Base-by-base conservation (phyloP, 192 early-diverging fungal species). In the Pilobolus umbonatus region DNA sequence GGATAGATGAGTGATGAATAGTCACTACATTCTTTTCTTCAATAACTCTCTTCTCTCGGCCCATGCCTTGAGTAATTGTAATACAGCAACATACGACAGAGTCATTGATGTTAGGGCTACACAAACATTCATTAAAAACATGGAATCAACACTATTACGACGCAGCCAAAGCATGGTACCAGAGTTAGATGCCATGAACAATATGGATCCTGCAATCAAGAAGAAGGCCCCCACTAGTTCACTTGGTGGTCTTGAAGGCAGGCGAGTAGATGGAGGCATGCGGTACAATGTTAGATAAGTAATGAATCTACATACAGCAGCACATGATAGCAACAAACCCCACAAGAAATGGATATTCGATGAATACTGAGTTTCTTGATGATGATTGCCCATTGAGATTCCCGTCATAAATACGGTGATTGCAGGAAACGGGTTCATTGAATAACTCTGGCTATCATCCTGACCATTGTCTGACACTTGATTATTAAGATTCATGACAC, bases 121-220 rank as follows among this genome's bases (percentile, higher is more conserved):
- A 44, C 55, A 57, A 1, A 61, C 68, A 61, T 71, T 71, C 68
- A 71, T 71, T 57, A 71, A 45, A 46, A 71, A 71, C 68, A 71
- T 71, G 4, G 46, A 34, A 24, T 71, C 68, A 2, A 71, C 39
- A 12, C 65, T 51, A 15, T 56, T 52, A 24, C 58, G 52, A 19
- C 57, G 57, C 21, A 71, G 4, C 68, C 68, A 71, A 6, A 19
- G 36, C 53, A 71, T 50, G 5, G 68, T 71, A 7, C 68, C 68
- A 11, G 62, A 21, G n/a, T 71, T 64, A 48, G 68, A 71, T 15
- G 68, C 68, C 68, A 71, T 71, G 38, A 71, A 71, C 9, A 71
- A 36, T 14, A 71, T 71, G 15, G 55, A 48, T 0, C 68, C 68
- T 30, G 62, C 62, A 25, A 65, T 57, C 10, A 71, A 11, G 10